A percentile compares a stretch with the other conserved stretches of the same genome.
Conservation (phyloP, 2,329 filamentous ascomycete species). For the Sclerotinia borealis region DNA sequence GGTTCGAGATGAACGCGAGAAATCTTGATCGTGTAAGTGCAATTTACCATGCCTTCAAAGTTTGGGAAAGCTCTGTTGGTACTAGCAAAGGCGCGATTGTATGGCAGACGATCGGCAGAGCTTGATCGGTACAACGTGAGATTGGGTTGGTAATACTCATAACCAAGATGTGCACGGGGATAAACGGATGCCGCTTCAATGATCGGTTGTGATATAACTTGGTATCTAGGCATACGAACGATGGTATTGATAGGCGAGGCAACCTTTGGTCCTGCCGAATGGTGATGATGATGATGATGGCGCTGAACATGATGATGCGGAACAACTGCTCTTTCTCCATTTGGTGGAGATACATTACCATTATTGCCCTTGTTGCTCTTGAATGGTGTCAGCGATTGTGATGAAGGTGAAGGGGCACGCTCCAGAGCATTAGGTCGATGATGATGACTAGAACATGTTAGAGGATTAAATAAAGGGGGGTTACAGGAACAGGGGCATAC, state of each 20-base stretch:
- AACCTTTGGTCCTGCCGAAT: slow-evolving; percentile 33
- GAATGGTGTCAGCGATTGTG: slow-evolving; percentile 39
- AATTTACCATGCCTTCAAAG: slow-evolving; percentile 69
- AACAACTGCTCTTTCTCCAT: slow-evolving; percentile 22
- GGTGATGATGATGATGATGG: slow-evolving; percentile 42
- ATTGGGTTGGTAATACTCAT: slow-evolving; percentile 70
- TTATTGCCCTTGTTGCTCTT: slow-evolving; percentile 45
- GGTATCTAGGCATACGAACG: slow-evolving; percentile 57
- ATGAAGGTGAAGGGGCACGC: slow-evolving; percentile 39
- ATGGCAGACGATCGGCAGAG: slow-evolving; percentile 37
- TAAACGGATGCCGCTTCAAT: slow-evolving; percentile 64
- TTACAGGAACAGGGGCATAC: slow-evolving; percentile 39
- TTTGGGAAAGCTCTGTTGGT: slow-evolving; percentile 51
- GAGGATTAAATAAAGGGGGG: background rate
- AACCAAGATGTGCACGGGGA: slow-evolving; percentile 76
- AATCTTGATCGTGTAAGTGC: slow-evolving; percentile 82
- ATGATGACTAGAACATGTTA: slow-evolving; percentile 40
- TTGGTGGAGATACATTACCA: slow-evolving; percentile 40
- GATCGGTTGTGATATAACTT: slow-evolving; percentile 63
- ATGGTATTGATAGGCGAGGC: slow-evolving; percentile 34
- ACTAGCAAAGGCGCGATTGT: slow-evolving; percentile 24
- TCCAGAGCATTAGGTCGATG: slow-evolving; percentile 46
- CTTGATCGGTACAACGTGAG: slow-evolving; percentile 43
- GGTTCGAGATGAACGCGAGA: slow-evolving; percentile 69
- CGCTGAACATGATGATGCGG: slow-evolving; percentile 31